A percentile compares a stretch with the other conserved stretches of the same genome.
These are phyloP conservation scores for Colletotrichum falcatum DNA, from an alignment of 2,329 filamentous ascomycete genomes.

Conservation along the genomic window DNA sequence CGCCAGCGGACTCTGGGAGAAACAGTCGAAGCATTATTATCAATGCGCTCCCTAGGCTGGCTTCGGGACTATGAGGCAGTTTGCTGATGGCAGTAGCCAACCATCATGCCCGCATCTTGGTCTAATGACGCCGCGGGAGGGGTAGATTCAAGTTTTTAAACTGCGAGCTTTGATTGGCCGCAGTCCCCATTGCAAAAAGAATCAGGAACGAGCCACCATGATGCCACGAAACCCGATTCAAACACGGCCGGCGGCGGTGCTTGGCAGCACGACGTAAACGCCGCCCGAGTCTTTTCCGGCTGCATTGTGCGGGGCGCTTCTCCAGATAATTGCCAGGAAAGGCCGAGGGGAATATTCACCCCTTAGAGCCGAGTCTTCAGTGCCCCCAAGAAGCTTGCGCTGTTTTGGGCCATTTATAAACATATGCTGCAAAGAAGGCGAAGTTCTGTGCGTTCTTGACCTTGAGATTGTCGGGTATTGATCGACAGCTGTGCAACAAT, in stretches of 20 bases:
- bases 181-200: conserved; percentile 52
- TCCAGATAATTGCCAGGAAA: conserved; percentile 51
- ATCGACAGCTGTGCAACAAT: too few species aligned
- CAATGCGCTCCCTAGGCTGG: conserved; percentile 43
- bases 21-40: conserved; percentile 52
- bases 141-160: conserved; percentile 48
- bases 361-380: conserved; percentile 45
- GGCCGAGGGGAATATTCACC: conserved; percentile 50
- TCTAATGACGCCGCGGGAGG: conserved; percentile 46
- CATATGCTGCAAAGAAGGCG: too few species aligned
- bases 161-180: conserved; percentile 22
- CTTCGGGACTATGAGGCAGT: conserved; percentile 44
- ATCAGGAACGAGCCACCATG: conserved; percentile 53
- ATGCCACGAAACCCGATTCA: conserved; percentile 49
- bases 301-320: conserved; percentile 45
- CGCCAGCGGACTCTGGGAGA: conserved; percentile 55
- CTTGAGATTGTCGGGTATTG: too few species aligned
- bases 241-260: conserved; percentile 44
- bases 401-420: too few species aligned
- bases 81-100: conserved; percentile 46
- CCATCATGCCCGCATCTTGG: conserved; percentile 49
- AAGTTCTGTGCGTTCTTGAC: too few species aligned
- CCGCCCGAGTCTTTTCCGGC: conserved; percentile 48
- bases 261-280: conserved; percentile 47
- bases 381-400: too few species aligned